Percentiles rank a stretch among this genome's conserved stretches.
These are phyloP conservation scores for Trypanosoma theileri DNA, from an alignment of 208 protist species.

Conservation along the genomic window DNA sequence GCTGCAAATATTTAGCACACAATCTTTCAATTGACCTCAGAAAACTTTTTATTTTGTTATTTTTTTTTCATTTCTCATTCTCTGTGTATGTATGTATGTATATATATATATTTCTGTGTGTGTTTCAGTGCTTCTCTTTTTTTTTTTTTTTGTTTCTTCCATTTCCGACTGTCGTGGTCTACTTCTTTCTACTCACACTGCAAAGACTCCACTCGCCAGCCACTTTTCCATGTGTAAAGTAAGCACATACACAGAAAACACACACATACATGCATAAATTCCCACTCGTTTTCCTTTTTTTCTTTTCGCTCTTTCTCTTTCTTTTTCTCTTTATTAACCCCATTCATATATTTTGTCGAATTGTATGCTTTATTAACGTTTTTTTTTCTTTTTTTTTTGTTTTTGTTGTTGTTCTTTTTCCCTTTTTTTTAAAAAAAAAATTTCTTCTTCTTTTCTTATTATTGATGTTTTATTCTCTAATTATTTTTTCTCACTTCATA, in stretches of 20 bases:
- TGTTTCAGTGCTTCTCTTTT: not conserved
- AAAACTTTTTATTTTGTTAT: not conserved
- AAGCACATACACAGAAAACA: too few relatives aligned
- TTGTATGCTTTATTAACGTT: not conserved
- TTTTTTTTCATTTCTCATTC: not conserved
- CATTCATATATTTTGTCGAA: not conserved
- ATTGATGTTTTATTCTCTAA: slow-evolving; percentile 1
- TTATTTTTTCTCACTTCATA: slow-evolving; percentile 16
- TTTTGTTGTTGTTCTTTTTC: not conserved
- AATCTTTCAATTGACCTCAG: too few relatives aligned
- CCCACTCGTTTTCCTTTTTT: not conserved
- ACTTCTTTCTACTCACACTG: not conserved
- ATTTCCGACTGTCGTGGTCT: not conserved
- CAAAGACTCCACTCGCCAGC: too few relatives aligned
- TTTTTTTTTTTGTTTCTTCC: not conserved
- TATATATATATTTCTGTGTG: too few relatives aligned
- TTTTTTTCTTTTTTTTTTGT: not conserved
- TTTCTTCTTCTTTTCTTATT: not conserved
- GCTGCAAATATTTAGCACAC: too few relatives aligned
- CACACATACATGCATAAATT: too few relatives aligned
- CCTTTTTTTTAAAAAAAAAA: not conserved
- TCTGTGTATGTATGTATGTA: not conserved
- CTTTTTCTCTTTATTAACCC: not conserved
- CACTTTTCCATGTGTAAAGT: too few relatives aligned
- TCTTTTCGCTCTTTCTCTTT: slow-evolving; percentile 1